These are phyloP conservation scores for Cryphonectria nitschkei DNA, from an alignment of 2,329 filamentous ascomycete species.

Conservation along the genomic window DNA sequence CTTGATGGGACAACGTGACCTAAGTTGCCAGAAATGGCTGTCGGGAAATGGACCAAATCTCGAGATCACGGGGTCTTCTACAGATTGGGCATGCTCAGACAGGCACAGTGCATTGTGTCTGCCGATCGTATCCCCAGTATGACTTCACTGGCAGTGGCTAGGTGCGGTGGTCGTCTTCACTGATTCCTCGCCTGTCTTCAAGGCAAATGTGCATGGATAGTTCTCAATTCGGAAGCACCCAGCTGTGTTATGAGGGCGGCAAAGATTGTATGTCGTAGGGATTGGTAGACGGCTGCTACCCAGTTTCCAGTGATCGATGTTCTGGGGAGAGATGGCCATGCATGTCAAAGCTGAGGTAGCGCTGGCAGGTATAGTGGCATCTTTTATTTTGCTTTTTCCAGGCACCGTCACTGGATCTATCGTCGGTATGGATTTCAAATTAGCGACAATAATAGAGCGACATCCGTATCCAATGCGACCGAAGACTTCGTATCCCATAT, in stretches of 20 bases:
- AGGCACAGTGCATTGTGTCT: not conserved
- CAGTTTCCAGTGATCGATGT: not conserved
- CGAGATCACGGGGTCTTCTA: not conserved
- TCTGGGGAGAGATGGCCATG: not conserved
- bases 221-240: not conserved
- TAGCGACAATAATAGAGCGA: not conserved
- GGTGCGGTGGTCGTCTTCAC: not conserved
- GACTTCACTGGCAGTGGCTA: not conserved
- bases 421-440: no score
- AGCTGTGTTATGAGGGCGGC: not conserved
- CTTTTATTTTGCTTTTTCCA: not conserved
- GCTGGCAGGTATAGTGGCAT: not conserved
- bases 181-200: not conserved
- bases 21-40: not conserved
- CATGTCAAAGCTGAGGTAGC: not conserved
- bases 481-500: not conserved
- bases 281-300: not conserved
- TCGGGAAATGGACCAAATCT: not conserved
- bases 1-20: not conserved
- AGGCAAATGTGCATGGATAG: not conserved
- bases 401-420: not conserved
- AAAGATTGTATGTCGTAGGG: not conserved
- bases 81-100: not conserved
- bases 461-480: not conserved
- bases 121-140: not conserved